Evolutionary conservation across 768 basidiomycete genomes (phyloP).

Genomic region (Macrolepiota dolichaula): DNA sequence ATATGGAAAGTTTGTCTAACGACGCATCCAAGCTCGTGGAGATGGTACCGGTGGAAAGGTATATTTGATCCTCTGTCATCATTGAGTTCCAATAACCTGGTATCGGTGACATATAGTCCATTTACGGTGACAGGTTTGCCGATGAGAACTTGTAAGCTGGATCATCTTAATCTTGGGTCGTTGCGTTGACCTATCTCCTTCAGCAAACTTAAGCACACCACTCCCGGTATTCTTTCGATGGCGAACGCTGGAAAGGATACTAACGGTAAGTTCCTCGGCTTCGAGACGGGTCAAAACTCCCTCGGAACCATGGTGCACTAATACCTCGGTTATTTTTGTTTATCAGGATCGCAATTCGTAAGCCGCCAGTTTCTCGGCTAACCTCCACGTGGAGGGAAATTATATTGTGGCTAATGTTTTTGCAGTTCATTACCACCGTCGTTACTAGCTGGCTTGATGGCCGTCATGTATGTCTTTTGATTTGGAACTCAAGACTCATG

Average conservation of each 20-base stretch:
- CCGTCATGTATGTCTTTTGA: slow-evolving; percentile 59
- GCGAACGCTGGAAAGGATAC: slow-evolving; percentile 92
- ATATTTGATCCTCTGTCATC: slow-evolving; percentile 10
- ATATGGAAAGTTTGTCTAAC: background rate
- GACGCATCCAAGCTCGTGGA: slow-evolving; percentile 53
- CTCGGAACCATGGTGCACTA: slow-evolving; percentile 1
- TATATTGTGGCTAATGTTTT: slow-evolving; percentile 11
- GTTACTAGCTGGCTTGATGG: slow-evolving; percentile 89
- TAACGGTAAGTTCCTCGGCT: slow-evolving; percentile 55
- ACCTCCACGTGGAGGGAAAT: background rate
- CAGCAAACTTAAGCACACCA: slow-evolving; percentile 95
- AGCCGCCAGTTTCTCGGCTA: slow-evolving; percentile 21
- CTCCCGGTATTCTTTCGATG: slow-evolving; percentile 87
- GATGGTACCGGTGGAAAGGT: slow-evolving; percentile 93
- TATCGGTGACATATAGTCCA: slow-evolving; percentile 48
- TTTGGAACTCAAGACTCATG: background rate
- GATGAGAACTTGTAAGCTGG: slow-evolving; percentile 90
- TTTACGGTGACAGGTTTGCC: slow-evolving; percentile 86
- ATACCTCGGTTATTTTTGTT: slow-evolving; percentile 7
- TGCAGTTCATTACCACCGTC: slow-evolving; percentile 89
- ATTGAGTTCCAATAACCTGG: background rate
- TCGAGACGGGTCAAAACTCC: background rate
- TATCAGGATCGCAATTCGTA: slow-evolving; percentile 82
- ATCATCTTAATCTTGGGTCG: background rate
- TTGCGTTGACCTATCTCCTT: slow-evolving; percentile 10